Evolutionary conservation across 305 asterid genomes (phyloP), one percentile per base, ranked within the genome.

Genomic region (Fraxinus greggii): DNA sequence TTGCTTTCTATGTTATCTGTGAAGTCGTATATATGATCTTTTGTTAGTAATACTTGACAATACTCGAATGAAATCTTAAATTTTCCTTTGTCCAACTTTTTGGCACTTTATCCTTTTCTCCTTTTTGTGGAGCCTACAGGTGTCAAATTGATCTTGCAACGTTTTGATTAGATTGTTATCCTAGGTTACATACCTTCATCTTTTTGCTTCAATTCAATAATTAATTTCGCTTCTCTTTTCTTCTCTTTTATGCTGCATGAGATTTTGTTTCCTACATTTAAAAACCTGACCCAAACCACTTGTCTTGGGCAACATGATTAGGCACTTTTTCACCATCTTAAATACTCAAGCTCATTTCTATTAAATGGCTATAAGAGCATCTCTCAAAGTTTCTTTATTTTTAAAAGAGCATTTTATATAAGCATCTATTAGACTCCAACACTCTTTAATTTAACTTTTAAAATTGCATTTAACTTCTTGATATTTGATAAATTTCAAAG

Each of bases 1-100:
- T 32, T 77, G 61, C 80, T 81, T 42, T 51, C 59, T 23, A 45
- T 23, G 26, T n/a, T 76, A 24, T 70, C 70, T 28, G 19, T 81
- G 40, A 48, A 17, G 77, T 45, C 42, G 15, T 48, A 33, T 36
- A 29, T 72, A 13, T 26, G 23, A 32, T 38, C 73, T 38, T 8
- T 69, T 51, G 35, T 35, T 38, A 35, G 35, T 8, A 23, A 40
- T 9, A 33, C 78, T 31, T 42, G 24, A 75, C 56, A 38, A 38
- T 19, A 5, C 24, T n/a, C 63, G 63, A 54, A 54, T 54, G 63
- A 54, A 19, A 17, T 61, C 65, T 63, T 76, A 23, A 70, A 24
- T 81, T 23, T 28, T 56, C 45, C 38, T 56, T 61, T 74, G 12
- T 15, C 72, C 59, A 19, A 28, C 72, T 23, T 19, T n/a, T 63